Conservation (phyloP, 2,329 filamentous ascomycete genomes). For the Trichothecium sympodiale region DNA sequence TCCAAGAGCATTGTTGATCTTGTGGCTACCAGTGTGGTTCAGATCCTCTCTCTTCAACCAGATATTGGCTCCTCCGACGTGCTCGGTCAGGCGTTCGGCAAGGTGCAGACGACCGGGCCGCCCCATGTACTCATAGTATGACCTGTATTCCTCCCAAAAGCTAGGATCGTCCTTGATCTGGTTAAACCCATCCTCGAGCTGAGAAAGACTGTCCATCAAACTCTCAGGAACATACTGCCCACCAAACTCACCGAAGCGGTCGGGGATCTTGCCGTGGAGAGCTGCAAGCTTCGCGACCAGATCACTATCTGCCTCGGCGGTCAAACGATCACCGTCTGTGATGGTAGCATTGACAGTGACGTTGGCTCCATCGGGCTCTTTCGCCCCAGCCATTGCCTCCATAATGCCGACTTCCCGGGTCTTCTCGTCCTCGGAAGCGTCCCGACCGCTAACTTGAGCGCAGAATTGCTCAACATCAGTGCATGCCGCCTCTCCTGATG, state of each 20-base stretch:
- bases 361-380: slow-evolving; percentile 19
- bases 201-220: slow-evolving; percentile 88
- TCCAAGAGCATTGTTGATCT: slow-evolving; percentile 97
- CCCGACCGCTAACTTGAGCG: slow-evolving; percentile 49
- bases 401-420: slow-evolving; percentile 60
- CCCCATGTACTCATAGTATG: slow-evolving; percentile 96
- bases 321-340: slow-evolving; percentile 58
- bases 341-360: slow-evolving; percentile 49
- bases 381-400: slow-evolving; percentile 51
- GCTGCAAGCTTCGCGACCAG: slow-evolving; percentile 78
- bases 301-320: slow-evolving; percentile 39
- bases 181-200: slow-evolving; percentile 88
- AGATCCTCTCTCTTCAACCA: slow-evolving; percentile 97
- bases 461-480: slow-evolving; percentile 81
- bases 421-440: slow-evolving; percentile 21
- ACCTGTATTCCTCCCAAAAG: slow-evolving; percentile 96
- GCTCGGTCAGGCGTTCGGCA: slow-evolving; percentile 76
- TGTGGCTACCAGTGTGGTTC: slow-evolving; percentile 96
- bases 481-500: slow-evolving; percentile 21
- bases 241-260: slow-evolving; percentile 89
- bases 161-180: slow-evolving; percentile 73
- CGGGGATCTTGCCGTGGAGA: slow-evolving; percentile 68
- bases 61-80: slow-evolving; percentile 87
- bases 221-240: slow-evolving; percentile 97
- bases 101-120: slow-evolving; percentile 85